A percentile compares a stretch with the other conserved stretches of the same genome.
Evolutionary conservation across 768 basidiomycete species (phyloP).

Genomic region (Pisolithus sp.): DNA sequence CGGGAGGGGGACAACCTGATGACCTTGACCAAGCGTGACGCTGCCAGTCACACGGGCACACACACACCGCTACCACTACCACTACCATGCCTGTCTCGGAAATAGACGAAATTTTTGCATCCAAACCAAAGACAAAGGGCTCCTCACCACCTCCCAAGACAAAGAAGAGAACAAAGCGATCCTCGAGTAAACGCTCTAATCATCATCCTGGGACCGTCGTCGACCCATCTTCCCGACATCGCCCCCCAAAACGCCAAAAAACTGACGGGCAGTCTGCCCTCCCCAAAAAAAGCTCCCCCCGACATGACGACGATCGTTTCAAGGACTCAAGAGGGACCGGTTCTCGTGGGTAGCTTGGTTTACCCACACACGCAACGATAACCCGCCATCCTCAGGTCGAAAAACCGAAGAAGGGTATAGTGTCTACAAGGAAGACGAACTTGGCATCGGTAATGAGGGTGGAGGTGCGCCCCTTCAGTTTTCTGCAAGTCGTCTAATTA

Average conservation of each 20-base stretch:
- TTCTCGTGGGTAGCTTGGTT: constrained; percentile 46
- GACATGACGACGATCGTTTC: constrained; percentile 45
- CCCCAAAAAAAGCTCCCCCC: constrained; percentile 14
- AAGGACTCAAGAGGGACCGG: constrained; percentile 69
- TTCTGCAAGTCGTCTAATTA: constrained; percentile 15
- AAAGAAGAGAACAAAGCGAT: constrained; percentile 39
- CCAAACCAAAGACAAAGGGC: constrained; percentile 35
- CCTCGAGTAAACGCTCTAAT: constrained; percentile 23
- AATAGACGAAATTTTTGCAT: constrained; percentile 82
- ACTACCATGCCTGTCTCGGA: constrained; percentile 51
- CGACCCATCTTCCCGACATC: constrained; percentile 48
- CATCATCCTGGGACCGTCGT: constrained; percentile 52
- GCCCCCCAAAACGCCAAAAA: constrained; percentile 34
- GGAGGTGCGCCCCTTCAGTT: constrained; percentile 51
- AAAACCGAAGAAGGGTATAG: constrained; percentile 76
- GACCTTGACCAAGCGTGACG: too few species aligned
- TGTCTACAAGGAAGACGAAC: constrained; percentile 79
- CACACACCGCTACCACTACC: too few species aligned
- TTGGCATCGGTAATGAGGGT: constrained; percentile 59
- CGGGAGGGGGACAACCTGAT: too few species aligned
- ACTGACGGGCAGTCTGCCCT: constrained; percentile 12
- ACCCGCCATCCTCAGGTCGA: constrained; percentile 43
- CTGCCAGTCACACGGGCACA: too few species aligned
- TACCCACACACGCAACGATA: constrained; percentile 1
- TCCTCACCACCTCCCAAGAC: constrained; percentile 5